Evolutionary conservation across 192 early-diverging fungal genomes (phyloP), one percentile per base, ranked within the genome.

Genomic region (Fimicolochytrium jonesii): DNA sequence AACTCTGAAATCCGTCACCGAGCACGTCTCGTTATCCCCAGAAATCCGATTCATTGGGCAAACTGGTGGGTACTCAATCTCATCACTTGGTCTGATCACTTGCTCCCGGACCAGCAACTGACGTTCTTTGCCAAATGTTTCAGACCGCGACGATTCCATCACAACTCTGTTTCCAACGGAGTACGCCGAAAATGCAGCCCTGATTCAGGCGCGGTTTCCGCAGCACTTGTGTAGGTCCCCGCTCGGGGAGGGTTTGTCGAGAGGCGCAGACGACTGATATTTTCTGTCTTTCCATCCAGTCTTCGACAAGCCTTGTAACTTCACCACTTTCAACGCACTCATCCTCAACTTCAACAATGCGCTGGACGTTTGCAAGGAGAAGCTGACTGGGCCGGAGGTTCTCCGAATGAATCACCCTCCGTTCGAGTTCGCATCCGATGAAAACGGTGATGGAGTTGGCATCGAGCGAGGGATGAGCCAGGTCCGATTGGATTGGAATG

Each of bases 311-410:
- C 41, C 43, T 7, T 18, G 43, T 22, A 59, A 59, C 31, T 17
- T 47, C 28, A 18, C 4, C n/a, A 59, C 57, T 13, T 59, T 59
- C 57, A 59, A 59, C 29, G 17, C 31, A 7, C 25, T 59, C 23
- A 59, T 59, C n/a, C 57, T 32, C 20, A 17, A 45, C 4, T 59
- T 45, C 42, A 59, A 59, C 45, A 43, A 25, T 4, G 43, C 57
- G 11, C 18, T 59, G 6, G 39, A 43, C 42, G 22, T 59, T 28
- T 15, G 28, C 13, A 47, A 43, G 15, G 5, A 20, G 13, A 20
- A 18, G 9, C 42, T 59, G 15, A 33, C 57, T 22, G 57, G 57
- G 5, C 23, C 57, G 29, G 57, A 47, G 22, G 57, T 44, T 29
- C 18, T 13, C 10, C 41, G 26, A 25, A 25, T 31, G 41, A 59